Evolutionary conservation across 352 stramenopile genomes (phyloP).

Genomic region (Globisporangium okanoganense): DNA sequence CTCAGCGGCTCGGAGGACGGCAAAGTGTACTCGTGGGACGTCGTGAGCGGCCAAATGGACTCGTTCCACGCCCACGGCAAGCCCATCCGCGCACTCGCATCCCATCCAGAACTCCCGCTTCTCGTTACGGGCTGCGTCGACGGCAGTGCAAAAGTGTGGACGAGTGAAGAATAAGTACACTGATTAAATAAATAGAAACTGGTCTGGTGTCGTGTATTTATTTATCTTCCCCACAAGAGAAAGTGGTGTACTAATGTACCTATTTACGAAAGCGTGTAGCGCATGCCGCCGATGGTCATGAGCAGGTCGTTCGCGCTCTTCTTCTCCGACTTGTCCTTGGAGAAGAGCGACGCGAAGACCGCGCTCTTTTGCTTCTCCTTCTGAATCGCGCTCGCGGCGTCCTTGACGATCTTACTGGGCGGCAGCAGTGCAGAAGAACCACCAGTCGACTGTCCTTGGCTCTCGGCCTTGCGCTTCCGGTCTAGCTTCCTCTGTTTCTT

Average conservation of each 20-base stretch:
- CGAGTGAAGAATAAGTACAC: constrained; percentile 6
- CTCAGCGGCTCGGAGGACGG: constrained; percentile 79
- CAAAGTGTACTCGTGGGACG: constrained; percentile 59
- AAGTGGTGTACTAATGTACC: background rate
- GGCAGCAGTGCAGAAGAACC: constrained; percentile 15
- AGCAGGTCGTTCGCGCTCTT: constrained; percentile 76
- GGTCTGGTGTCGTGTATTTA: constrained; percentile 1
- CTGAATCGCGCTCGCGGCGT: constrained; percentile 50
- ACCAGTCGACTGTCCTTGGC: background rate
- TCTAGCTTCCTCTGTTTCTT: constrained; percentile 25
- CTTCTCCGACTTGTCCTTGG: constrained; percentile 61
- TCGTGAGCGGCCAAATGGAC: constrained; percentile 32
- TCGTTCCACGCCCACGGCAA: constrained; percentile 60
- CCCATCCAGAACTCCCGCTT: constrained; percentile 60
- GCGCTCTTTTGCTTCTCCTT: constrained; percentile 73
- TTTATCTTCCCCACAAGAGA: background rate
- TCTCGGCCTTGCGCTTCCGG: constrained; percentile 39
- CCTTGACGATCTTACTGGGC: constrained; percentile 47
- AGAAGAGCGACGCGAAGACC: constrained; percentile 82
- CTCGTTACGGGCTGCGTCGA: constrained; percentile 61
- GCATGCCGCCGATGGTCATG: constrained; percentile 81
- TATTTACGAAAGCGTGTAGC: constrained; percentile 76
- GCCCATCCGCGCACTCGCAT: constrained; percentile 55
- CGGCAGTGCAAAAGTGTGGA: constrained; percentile 73
- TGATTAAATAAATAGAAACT: background rate